These are phyloP conservation scores for Trichosporon sp. DNA, from an alignment of 1,284 basidiomycete genomes.

Conservation along the genomic window DNA sequence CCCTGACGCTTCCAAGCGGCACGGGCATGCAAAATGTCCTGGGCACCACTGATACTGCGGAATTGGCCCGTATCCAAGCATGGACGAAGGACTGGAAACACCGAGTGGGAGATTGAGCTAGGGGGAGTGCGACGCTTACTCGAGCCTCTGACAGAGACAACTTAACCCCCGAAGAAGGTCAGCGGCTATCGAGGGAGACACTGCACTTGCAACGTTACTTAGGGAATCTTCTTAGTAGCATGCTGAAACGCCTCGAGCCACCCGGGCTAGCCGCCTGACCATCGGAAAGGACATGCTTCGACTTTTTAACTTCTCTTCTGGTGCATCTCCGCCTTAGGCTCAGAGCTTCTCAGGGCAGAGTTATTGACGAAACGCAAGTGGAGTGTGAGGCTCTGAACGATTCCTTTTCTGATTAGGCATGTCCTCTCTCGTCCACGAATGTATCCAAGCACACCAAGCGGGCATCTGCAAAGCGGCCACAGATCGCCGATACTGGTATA, in stretches of 20 bases:
- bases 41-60: background rate
- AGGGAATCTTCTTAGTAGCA: background rate
- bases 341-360: background rate
- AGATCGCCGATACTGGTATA: background rate
- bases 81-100: background rate
- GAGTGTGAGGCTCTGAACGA: too few species aligned
- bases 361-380: background rate
- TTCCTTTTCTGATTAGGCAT: too few species aligned
- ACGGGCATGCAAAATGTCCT: background rate
- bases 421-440: background rate
- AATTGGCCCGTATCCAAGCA: background rate
- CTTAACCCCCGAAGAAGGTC: background rate
- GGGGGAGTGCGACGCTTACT: background rate
- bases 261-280: background rate
- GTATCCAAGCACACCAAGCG: background rate
- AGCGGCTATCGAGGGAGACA: background rate
- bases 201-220: background rate
- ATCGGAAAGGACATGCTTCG: background rate
- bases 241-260: background rate
- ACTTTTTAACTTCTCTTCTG: background rate
- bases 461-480: background rate
- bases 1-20: background rate
- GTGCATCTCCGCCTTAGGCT: slow-evolving; percentile 1
- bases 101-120: background rate
- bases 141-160: background rate